A percentile compares a stretch with the other conserved stretches of the same genome.
Conservation (phyloP, 164 flowering plant genomes). For the Sedum album region DNA sequence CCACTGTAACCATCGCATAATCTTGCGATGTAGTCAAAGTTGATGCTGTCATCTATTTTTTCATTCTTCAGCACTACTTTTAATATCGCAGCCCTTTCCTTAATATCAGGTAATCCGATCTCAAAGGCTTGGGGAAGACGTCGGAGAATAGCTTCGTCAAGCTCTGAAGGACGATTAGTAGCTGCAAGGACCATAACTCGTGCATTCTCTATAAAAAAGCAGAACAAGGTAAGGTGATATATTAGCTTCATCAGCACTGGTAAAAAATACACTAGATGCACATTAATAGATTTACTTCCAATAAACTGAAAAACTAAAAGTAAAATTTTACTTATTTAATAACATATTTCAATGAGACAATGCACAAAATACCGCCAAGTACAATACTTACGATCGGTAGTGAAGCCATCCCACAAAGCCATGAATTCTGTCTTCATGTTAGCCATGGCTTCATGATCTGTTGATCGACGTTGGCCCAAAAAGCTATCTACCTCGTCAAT, state of each 20-base stretch:
- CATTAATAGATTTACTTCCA: too few species aligned
- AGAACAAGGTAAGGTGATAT: neutral
- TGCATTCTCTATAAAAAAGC: slow-evolving; percentile 54
- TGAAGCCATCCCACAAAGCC: slow-evolving; percentile 97
- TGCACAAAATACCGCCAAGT: neutral
- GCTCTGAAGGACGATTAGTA: too few species aligned
- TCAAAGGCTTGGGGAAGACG: slow-evolving; percentile 91
- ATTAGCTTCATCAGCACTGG: slow-evolving; percentile 8
- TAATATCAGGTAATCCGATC: too few species aligned
- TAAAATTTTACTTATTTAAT: neutral
- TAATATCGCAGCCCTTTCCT: too few species aligned
- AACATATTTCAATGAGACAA: neutral
- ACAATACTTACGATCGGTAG: slow-evolving; percentile 71
- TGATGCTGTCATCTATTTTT: slow-evolving; percentile 52
- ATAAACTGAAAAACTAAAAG: too few species aligned
- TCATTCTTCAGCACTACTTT: slow-evolving; percentile 85
- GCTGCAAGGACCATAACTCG: too few species aligned
- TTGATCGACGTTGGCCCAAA: slow-evolving; percentile 68
- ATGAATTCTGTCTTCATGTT: slow-evolving; percentile 94
- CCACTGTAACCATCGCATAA: too few species aligned
- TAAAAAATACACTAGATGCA: too few species aligned
- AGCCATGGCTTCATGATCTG: slow-evolving; percentile 71
- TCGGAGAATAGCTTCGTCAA: slow-evolving; percentile 96
- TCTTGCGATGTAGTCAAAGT: too few species aligned
- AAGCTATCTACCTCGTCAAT: slow-evolving; percentile 94